Evolutionary conservation across 805 yeast genomes (phyloP).

Genomic region (Starmerella floris): DNA sequence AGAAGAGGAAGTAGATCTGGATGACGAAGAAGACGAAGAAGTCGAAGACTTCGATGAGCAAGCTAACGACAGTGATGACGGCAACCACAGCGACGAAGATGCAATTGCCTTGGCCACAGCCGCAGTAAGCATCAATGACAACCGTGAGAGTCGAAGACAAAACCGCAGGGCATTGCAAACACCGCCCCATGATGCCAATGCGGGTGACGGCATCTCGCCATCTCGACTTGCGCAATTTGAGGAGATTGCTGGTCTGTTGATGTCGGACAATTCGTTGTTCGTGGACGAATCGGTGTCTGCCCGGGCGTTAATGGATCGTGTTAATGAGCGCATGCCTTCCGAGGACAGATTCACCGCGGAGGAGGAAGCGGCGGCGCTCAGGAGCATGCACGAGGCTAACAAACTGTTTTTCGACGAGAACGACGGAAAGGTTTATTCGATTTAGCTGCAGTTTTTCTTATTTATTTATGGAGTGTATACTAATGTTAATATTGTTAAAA

Average conservation of each 20-base stretch:
- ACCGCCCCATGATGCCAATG: conserved; percentile 16
- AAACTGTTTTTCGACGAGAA: conserved; percentile 30
- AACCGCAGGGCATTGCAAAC: conserved; percentile 18
- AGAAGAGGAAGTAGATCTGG: conserved; percentile 21
- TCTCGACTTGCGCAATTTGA: conserved; percentile 38
- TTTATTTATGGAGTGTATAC: too few relatives aligned
- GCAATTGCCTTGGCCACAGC: conserved; percentile 10
- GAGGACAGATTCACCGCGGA: conserved; percentile 30
- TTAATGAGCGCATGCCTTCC: conserved; percentile 33
- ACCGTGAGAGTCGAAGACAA: neutral
- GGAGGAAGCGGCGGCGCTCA: conserved; percentile 31
- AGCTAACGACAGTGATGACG: conserved; percentile 27
- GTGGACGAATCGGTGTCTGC: conserved; percentile 35
- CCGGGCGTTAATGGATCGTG: conserved; percentile 29
- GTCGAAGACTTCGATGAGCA: conserved; percentile 38
- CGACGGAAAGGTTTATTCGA: conserved; percentile 20
- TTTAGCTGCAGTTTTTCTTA: conserved; percentile 4
- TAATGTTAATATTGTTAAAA: too few relatives aligned
- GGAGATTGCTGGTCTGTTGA: conserved; percentile 35
- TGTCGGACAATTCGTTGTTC: conserved; percentile 30
- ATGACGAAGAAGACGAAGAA: conserved; percentile 25
- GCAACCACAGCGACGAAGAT: conserved; percentile 30
- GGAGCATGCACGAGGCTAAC: conserved; percentile 27
- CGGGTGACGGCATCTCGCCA: conserved; percentile 34
- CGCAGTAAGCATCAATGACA: conserved; percentile 6